Percentiles rank a stretch among this genome's conserved stretches.
These are phyloP conservation scores for Barbarea vulgaris DNA, from an alignment of 345 rosid species.

Conservation along the genomic window DNA sequence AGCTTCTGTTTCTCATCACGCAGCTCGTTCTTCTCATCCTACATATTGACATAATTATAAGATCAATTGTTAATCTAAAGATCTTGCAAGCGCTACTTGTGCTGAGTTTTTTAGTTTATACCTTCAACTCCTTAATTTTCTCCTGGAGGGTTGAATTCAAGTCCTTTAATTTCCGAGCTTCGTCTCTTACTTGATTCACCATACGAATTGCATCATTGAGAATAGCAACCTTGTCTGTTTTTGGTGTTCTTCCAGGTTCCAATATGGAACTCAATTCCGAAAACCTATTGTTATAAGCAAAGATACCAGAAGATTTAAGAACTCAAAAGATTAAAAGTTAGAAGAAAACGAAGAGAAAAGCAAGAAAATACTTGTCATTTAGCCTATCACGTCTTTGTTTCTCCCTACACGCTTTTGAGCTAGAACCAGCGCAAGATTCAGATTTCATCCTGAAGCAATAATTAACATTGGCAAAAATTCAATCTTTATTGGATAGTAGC, in stretches of 20 bases:
- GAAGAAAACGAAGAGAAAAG: conserved; percentile 16
- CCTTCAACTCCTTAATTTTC: conserved; percentile 78
- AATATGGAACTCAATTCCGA: conserved; percentile 70
- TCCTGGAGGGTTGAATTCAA: conserved; percentile 76
- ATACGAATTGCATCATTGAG: conserved; percentile 68
- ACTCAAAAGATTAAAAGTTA: not conserved
- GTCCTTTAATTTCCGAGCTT: conserved; percentile 74
- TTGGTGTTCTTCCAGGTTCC: conserved; percentile 88
- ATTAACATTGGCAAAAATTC: not conserved
- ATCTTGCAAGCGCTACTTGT: not conserved
- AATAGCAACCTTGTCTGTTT: conserved; percentile 86
- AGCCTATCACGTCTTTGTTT: conserved; percentile 91
- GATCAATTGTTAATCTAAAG: not conserved
- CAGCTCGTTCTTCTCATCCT: conserved; percentile 58
- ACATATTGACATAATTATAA: not conserved
- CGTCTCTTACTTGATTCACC: conserved; percentile 72
- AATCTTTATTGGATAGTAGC: not conserved
- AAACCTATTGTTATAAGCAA: conserved; percentile 54
- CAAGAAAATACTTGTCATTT: conserved; percentile 75
- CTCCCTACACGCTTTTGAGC: conserved; percentile 97
- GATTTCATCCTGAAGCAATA: conserved; percentile 50
- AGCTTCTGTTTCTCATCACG: conserved; percentile 85
- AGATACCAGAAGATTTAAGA: conserved; percentile 8
- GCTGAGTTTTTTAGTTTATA: conserved; percentile 8
- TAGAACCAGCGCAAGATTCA: conserved; percentile 56